phyloP scores from a whole-genome alignment of 129 eudicot genomes.

The Lactuca saligna region DNA sequence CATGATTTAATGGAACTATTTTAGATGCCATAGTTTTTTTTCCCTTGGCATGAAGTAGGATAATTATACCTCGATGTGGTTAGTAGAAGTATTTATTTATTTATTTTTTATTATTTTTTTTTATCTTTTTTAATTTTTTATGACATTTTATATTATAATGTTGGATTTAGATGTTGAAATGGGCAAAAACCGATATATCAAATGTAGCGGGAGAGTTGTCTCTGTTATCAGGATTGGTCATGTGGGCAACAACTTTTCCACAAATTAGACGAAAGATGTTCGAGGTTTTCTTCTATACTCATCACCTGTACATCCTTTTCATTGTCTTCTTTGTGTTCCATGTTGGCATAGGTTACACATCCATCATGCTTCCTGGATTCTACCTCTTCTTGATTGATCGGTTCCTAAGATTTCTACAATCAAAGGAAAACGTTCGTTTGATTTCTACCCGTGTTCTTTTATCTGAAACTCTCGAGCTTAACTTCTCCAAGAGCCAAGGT shows the following conservation, averaged over 20 bases:
- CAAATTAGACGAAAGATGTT: conserved; percentile 60
- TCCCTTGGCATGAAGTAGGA: neutral
- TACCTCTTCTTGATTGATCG: conserved; percentile 75
- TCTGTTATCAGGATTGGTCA: conserved; percentile 47
- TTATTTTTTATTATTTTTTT: too few species aligned
- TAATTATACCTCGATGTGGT: neutral
- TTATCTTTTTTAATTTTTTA: too few species aligned
- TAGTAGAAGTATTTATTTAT: neutral
- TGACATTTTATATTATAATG: neutral
- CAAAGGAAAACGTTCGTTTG: conserved; percentile 48
- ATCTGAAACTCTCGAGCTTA: conserved; percentile 66
- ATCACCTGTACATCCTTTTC: conserved; percentile 63
- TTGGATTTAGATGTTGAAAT: conserved; percentile 57
- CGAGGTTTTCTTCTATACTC: conserved; percentile 77
- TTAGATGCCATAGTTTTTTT: neutral
- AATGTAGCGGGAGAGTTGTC: conserved; percentile 68
- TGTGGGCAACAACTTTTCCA: conserved; percentile 68
- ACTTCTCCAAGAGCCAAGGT: conserved; percentile 68
- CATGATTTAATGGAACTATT: neutral
- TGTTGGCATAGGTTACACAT: conserved; percentile 60
- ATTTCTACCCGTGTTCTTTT: conserved; percentile 65
- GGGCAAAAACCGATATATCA: conserved; percentile 52
- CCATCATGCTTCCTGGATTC: conserved; percentile 75
- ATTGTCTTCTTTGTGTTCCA: conserved; percentile 62
- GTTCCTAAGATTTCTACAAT: conserved; percentile 61